These are phyloP conservation scores for Corymbia maculata DNA, from an alignment of 345 rosid genomes.

Conservation along the genomic window DNA sequence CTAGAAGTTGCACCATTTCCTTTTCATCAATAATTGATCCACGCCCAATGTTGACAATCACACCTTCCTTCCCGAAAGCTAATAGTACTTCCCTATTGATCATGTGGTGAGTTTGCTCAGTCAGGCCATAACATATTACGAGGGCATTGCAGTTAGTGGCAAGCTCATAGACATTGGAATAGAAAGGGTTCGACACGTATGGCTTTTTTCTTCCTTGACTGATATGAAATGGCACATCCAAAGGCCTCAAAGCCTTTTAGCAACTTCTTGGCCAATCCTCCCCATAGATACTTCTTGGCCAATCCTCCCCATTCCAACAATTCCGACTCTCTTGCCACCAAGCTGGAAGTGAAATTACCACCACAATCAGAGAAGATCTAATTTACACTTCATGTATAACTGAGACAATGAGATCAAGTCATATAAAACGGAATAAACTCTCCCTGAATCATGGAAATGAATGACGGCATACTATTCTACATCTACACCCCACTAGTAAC, in stretches of 20 bases:
- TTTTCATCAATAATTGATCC: slow-evolving; percentile 45
- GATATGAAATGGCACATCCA: slow-evolving; percentile 35
- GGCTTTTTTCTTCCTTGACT: slow-evolving; percentile 28
- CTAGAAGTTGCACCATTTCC: slow-evolving; percentile 34
- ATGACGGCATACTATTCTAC: not conserved
- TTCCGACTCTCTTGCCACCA: slow-evolving; percentile 30
- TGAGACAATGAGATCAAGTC: not conserved
- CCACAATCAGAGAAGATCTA: not conserved
- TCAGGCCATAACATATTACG: slow-evolving; percentile 31
- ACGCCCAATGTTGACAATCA: slow-evolving; percentile 40
- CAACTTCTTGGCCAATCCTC: slow-evolving; percentile 31
- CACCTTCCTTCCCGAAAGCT: slow-evolving; percentile 38
- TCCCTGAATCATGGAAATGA: not conserved
- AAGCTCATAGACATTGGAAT: slow-evolving; percentile 18
- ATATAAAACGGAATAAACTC: not conserved
- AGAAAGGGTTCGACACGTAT: slow-evolving; percentile 20
- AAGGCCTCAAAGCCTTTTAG: slow-evolving; percentile 38
- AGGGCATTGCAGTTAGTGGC: slow-evolving; percentile 30
- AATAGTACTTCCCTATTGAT: slow-evolving; percentile 29
- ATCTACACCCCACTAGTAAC: not conserved
- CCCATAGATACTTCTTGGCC: too few species aligned
- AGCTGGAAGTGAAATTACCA: slow-evolving; percentile 9
- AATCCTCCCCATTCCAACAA: slow-evolving; percentile 44
- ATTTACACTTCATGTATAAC: not conserved
- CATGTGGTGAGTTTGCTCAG: slow-evolving; percentile 38